Conservation (phyloP, 257 asterid genomes). For the Ilex asprella region DNA sequence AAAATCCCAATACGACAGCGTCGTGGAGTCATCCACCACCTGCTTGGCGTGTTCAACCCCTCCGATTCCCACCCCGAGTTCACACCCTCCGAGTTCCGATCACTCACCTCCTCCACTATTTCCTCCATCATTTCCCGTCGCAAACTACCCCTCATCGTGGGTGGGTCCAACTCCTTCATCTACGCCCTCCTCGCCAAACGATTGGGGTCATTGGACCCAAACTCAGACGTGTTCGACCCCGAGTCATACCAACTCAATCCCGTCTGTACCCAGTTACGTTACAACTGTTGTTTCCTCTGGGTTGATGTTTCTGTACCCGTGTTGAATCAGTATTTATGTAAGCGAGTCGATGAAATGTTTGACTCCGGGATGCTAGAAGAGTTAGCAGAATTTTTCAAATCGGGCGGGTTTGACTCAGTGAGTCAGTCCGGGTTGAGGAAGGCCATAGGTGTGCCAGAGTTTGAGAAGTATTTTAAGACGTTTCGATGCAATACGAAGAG, state of each 20-base stretch:
- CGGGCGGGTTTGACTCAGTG: conserved; percentile 23
- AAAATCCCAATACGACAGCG: conserved; percentile 54
- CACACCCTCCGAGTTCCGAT: conserved; percentile 53
- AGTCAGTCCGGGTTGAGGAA: conserved; percentile 46
- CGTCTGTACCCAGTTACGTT: conserved; percentile 36
- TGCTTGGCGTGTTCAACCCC: conserved; percentile 57
- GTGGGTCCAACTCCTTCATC: conserved; percentile 84
- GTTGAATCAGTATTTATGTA: conserved; percentile 36
- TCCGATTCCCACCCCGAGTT: conserved; percentile 57
- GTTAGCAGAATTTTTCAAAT: conserved; percentile 29
- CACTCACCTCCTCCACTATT: conserved; percentile 26
- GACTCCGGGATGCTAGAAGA: conserved; percentile 76
- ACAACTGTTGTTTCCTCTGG: conserved; percentile 70
- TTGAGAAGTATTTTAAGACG: conserved; percentile 35
- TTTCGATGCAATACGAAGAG: conserved; percentile 1
- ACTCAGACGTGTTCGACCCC: conserved; percentile 34
- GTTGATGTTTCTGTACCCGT: conserved; percentile 57
- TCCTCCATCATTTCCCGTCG: conserved; percentile 31
- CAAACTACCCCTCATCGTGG: conserved; percentile 54
- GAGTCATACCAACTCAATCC: conserved; percentile 20
- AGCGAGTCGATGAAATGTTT: conserved; percentile 85
- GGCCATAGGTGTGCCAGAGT: conserved; percentile 90
- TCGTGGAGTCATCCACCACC: conserved; percentile 58
- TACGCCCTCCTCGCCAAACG: conserved; percentile 42
- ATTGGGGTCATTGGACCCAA: conserved; percentile 44